Evolutionary conservation across 345 rosid genomes (phyloP), one percentile per base, ranked within the genome.

Genomic region (Corchorus capsularis): DNA sequence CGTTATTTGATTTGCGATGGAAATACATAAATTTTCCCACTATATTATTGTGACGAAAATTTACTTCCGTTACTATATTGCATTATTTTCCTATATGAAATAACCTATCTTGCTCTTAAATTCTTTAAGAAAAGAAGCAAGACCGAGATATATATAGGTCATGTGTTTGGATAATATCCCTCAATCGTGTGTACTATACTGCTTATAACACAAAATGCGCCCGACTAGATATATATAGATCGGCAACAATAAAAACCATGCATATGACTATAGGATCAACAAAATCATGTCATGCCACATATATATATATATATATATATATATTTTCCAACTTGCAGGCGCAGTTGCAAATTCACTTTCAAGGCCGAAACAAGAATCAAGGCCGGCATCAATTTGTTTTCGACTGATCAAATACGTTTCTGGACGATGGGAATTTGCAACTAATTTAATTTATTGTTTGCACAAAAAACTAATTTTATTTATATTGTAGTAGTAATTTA

Each of bases 261-360:
- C 60, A 52, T 67, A 52, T 67, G 72, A 69, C 19, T 50, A 27
- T 50, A 27, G 60, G 60, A 69, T 32, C 9, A 46, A 34, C 73
- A 69, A 32, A 50, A 69, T 69, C 73, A 52, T 50, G 34, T 69
- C 73, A 16, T 27, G 34, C 73, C 73, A 69, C 32, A 69, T 69
- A 43, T 69, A 27, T 27, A 27, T 69, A n/a, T n/a, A n/a, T n/a
- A n/a, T n/a, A n/a, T n/a, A n/a, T n/a, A n/a, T n/a, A n/a, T n/a
- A n/a, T n/a, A n/a, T n/a, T n/a, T 4, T 56, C 61, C 14, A 9
- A 4, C 62, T 20, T 11, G 43, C 27, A 7, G 27, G 27, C 27
- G 27, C 27, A 27, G 27, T 9, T 45, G 8, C 47, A 27, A 45
- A 45, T 9, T 45, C 47, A 45, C 47, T 45, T 45, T 45, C 47